Percentiles rank a stretch among this genome's conserved stretches.
Evolutionary conservation across 768 basidiomycete genomes (phyloP).

Genomic region (Clitopilus hobsonii): DNA sequence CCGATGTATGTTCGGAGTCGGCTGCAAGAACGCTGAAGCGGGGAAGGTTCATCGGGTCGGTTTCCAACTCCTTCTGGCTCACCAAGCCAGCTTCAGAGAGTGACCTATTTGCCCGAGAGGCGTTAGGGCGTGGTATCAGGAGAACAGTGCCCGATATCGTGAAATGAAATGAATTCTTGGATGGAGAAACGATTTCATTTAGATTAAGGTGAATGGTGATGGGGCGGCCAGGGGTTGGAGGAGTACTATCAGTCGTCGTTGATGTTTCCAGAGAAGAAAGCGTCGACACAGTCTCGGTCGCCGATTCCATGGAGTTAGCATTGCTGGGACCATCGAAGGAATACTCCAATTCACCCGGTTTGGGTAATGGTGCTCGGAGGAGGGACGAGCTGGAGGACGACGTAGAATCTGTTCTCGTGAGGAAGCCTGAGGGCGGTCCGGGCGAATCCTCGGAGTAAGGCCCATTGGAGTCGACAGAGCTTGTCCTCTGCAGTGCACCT

Average conservation of each 20-base stretch:
- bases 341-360: slow-evolving; percentile 59
- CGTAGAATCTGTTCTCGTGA: slow-evolving; percentile 30
- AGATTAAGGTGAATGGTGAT: slow-evolving; percentile 78
- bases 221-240: slow-evolving; percentile 49
- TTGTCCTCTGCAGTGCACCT: slow-evolving; percentile 32
- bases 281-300: slow-evolving; percentile 35
- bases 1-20: slow-evolving; percentile 55
- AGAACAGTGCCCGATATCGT: slow-evolving; percentile 62
- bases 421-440: slow-evolving; percentile 10
- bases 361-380: slow-evolving; percentile 70
- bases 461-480: slow-evolving; percentile 43
- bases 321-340: slow-evolving; percentile 62
- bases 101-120: slow-evolving; percentile 21
- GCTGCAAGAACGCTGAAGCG: slow-evolving; percentile 66
- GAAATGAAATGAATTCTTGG: slow-evolving; percentile 63
- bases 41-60: slow-evolving; percentile 51
- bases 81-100: slow-evolving; percentile 32
- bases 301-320: slow-evolving; percentile 28
- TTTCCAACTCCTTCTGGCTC: background rate
- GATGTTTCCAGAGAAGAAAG: slow-evolving; percentile 47
- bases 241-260: slow-evolving; percentile 20
- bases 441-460: slow-evolving; percentile 16
- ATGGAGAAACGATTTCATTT: slow-evolving; percentile 65
- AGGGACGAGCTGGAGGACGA: slow-evolving; percentile 55
- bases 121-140: slow-evolving; percentile 39